Base-by-base conservation (phyloP, 2,329 filamentous ascomycete genomes). In the Stenocarpella maydis region DNA sequence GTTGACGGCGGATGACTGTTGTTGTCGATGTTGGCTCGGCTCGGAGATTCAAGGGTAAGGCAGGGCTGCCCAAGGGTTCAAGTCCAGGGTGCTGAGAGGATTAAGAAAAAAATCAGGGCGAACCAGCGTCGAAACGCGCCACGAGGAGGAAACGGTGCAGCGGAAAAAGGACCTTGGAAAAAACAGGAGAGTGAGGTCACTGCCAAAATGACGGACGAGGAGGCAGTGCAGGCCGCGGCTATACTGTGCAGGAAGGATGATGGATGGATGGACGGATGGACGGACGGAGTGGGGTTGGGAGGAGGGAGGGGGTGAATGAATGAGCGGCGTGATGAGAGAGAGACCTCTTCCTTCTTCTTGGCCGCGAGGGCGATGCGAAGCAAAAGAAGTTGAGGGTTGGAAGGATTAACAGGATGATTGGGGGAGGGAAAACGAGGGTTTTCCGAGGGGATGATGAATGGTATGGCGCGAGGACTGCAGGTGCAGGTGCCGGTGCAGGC, bases 291-390 rank as follows among this genome's bases (percentile, higher is more conserved):
- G 43, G 37, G 67, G 43, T 8, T 5, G 26, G 41, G 19, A 28
- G 28, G 41, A 34, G 26, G 45, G 53, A 65, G 37, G 37, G 41
- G 41, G 21, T 37, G 53, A 65, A 69, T 47, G 34, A 60, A 69
- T 53, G 60, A 65, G 67, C 50, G 61, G 61, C 60, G 61, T 34
- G 61, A 60, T 69, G 67, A 45, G 26, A 8, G 52, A 26, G n/a
- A n/a, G 31, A 34, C 31, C 31, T 34, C 45, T 31, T 67, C 41
- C n/a, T 47, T 45, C 39, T 52, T 53, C 6, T 12, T 58, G 64
- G 43, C 58, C 58, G 65, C 52, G 65, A 37, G 50, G 50, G 34
- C 34, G 34, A 37, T 37, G 34, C 50, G 47, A 66, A 37, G 54
- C 45, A 19, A 60, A 60, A 47, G 41, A 65, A 21, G 47, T 2